Evolutionary conservation across 495 filamentous ascomycete species (phyloP).

Genomic region (Parathielavia hyrcaniae): DNA sequence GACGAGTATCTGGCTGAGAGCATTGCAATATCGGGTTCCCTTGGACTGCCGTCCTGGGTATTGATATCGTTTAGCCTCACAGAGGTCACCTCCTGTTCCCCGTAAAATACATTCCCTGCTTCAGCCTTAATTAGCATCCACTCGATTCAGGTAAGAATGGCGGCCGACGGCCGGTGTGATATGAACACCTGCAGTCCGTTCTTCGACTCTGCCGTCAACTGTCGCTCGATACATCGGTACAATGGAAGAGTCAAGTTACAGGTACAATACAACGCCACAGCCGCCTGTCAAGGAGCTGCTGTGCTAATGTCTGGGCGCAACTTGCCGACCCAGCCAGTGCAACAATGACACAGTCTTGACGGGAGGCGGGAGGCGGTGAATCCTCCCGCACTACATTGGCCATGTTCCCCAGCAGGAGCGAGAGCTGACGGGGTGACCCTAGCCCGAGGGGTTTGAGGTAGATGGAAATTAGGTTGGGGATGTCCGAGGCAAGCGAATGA

Average conservation of each 20-base stretch:
- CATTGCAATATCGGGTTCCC: background rate
- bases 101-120: too few relatives aligned
- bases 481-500: conserved; percentile 28
- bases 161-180: background rate
- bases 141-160: background rate
- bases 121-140: too few relatives aligned
- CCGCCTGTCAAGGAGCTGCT: conserved; percentile 9
- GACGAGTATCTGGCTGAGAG: background rate
- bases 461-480: conserved; percentile 33
- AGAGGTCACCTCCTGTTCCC: conserved; percentile 15
- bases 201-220: background rate
- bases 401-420: conserved; percentile 16
- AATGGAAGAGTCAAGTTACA: background rate
- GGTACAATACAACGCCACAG: conserved; percentile 6
- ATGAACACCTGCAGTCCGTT: background rate
- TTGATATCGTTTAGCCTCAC: background rate
- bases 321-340: conserved; percentile 10
- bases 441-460: background rate
- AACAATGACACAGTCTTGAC: background rate
- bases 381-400: conserved; percentile 3
- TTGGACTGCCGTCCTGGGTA: background rate
- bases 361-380: conserved; percentile 18
- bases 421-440: conserved; percentile 9
- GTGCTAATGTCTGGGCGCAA: conserved; percentile 3
- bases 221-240: background rate